Base-by-base conservation (phyloP, 345 rosid species). In the Linum lewisii region DNA sequence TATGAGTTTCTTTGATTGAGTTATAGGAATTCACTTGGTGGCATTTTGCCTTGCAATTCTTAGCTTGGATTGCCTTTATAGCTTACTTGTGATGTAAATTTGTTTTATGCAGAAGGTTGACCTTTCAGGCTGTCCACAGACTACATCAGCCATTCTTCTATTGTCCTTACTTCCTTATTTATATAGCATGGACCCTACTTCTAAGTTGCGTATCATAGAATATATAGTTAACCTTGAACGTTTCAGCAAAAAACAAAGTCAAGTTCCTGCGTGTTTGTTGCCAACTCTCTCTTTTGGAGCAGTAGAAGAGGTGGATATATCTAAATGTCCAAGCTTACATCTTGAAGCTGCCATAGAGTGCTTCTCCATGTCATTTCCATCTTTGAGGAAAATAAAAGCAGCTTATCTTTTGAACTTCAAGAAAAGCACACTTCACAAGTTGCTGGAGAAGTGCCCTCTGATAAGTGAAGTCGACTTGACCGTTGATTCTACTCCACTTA, bases 401-500 rank as follows among this genome's bases (percentile, higher is more conserved):
- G 83, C 89, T 72, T 73, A 84, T 76, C 90, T 78, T 70, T 72
- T 75, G 59, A 82, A 80, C 85, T 77, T 84, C 60, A 81, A 68
- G 73, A 66, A 68, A 13, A 65, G 65, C 24, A 67, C 63, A 22
- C 54, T 84, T 63, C 56, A 24, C 60, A 67, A 66, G 62, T 67
- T 86, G 74, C 69, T 82, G 59, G 69, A 65, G 64, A 78, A 70
- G 56, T 82, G 81, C 65, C 57, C 73, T 60, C 50, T 66, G 9
- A 64, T 86, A 50, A 66, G 62, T 72, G 91, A 86, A 70, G 72
- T 89, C 64, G 95, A 86, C 73, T 69, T 89, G 54, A 78, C 83
- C 14, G 81, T 82, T 71, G 95, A 89, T 72, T 34, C 67, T 7
- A 71, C 65, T 68, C 91, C 91, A 14, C 54, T 78, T 36, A 63